These are phyloP conservation scores for Trypanosoma rangeli DNA, from an alignment of 208 protist genomes.

Conservation along the genomic window DNA sequence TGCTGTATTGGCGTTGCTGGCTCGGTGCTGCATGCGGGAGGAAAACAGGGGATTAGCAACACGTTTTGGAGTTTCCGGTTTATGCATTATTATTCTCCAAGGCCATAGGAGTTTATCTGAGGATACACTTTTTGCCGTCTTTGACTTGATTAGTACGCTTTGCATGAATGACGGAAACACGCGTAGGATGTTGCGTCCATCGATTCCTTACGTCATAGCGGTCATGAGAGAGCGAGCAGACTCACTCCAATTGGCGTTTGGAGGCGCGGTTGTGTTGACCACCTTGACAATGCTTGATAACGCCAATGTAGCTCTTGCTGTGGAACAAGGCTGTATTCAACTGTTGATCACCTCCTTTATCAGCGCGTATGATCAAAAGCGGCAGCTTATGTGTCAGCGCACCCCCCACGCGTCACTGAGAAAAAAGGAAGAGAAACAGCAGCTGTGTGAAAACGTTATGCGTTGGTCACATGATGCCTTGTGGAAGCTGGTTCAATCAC, in stretches of 20 bases:
- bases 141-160: slow-evolving; percentile 77
- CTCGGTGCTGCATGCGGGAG: slow-evolving; percentile 62
- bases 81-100: slow-evolving; percentile 65
- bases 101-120: slow-evolving; percentile 35
- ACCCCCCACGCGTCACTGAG: not conserved
- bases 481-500: slow-evolving; percentile 47
- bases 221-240: slow-evolving; percentile 43
- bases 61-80: slow-evolving; percentile 54
- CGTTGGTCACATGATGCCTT: slow-evolving; percentile 64
- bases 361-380: slow-evolving; percentile 33
- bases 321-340: slow-evolving; percentile 58
- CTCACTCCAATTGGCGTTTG: slow-evolving; percentile 66
- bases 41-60: slow-evolving; percentile 53
- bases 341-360: slow-evolving; percentile 59
- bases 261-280: slow-evolving; percentile 50
- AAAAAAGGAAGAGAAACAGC: slow-evolving; percentile 25
- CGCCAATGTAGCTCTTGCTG: slow-evolving; percentile 63
- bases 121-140: slow-evolving; percentile 64
- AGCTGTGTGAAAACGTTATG: slow-evolving; percentile 50
- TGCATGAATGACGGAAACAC: slow-evolving; percentile 43
- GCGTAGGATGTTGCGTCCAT: slow-evolving; percentile 47
- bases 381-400: slow-evolving; percentile 3
- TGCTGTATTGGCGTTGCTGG: slow-evolving; percentile 52
- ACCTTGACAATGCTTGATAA: slow-evolving; percentile 65
- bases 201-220: slow-evolving; percentile 67